Percentiles rank a stretch among this genome's conserved stretches.
Conservation (phyloP, 805 yeast species). For the Metahyphopichia silvanorum region DNA sequence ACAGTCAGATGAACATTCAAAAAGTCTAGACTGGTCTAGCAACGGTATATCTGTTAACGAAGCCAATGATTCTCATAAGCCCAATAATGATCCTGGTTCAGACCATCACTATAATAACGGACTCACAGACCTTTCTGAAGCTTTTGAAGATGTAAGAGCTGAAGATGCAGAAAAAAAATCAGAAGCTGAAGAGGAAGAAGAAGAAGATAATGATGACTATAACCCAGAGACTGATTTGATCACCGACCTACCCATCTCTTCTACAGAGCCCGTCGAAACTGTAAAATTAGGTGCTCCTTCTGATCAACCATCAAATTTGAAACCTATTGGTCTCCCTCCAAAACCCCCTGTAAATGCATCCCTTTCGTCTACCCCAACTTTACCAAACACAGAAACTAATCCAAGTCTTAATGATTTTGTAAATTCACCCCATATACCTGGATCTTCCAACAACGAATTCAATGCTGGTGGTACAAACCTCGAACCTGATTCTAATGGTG, state of each 20-base stretch:
- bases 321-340: slow-evolving; percentile 23
- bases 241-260: too few relatives aligned
- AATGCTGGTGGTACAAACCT: too few relatives aligned
- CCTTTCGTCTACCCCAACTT: slow-evolving; percentile 5
- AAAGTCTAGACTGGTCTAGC: too few relatives aligned
- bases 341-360: slow-evolving; percentile 22
- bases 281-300: neutral
- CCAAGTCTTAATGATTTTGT: too few relatives aligned
- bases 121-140: neutral
- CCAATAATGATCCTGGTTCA: neutral
- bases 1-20: too few relatives aligned
- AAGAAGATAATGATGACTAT: slow-evolving; percentile 7
- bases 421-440: too few relatives aligned
- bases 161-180: neutral
- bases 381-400: slow-evolving; percentile 16
- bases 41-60: too few relatives aligned
- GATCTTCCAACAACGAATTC: too few relatives aligned
- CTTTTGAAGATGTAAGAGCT: neutral
- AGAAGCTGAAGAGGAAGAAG: slow-evolving; percentile 2
- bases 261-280: neutral
- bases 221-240: slow-evolving; percentile 6
- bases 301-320: slow-evolving; percentile 3
- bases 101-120: neutral
- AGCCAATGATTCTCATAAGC: neutral
- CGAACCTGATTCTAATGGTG: too few relatives aligned